Evolutionary conservation across 2,329 filamentous ascomycete genomes (phyloP), one percentile per base, ranked within the genome.

Genomic region (Xylariaceae sp.): DNA sequence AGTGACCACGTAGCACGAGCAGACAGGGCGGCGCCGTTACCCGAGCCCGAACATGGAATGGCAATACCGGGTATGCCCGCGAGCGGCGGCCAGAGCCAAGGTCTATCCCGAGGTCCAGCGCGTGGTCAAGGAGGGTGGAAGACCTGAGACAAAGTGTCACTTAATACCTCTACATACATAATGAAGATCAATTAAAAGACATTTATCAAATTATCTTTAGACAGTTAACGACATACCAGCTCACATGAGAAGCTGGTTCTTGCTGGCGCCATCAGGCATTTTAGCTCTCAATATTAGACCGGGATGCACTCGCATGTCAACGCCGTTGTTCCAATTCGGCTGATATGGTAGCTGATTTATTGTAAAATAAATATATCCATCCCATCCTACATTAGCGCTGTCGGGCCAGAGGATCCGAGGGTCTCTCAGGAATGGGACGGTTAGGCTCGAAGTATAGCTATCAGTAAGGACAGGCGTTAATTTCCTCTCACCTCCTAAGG

Each of bases 281-380:
- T 73, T 78, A 6, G 70, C 71, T 61, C 76, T 73, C 63, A 80
- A 56, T 41, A 81, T 76, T n/a, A 77, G 69, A 1, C 78, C 78
- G 0, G 78, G 79, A 61, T 77, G 65, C 4, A 65, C 55, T 47
- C 78, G 72, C 26, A 70, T 58, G 67, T 80, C 79, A 2, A 74
- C 67, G 0, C 78, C 77, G 60, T 75, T 64, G 58, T 82, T 81
- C 78, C 78, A 80, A 52, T 75, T 71, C 3, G 76, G 73, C 67
- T 80, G 76, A 63, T 77, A 79, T 1, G 74, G 76, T 55, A 82
- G 58, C 65, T 82, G 79, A 60, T 82, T 79, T 60, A 80, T 77
- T 50, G 78, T 80, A 54, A 80, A 65, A 58, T 82, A 81, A 12
- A 81, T 63, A 19, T 43, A 43, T 11, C 73, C 76, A 65, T 79